A percentile compares a stretch with the other conserved stretches of the same genome.
phyloP scores from a whole-genome alignment of 352 stramenopile species.

The Pythium myriotylum region DNA sequence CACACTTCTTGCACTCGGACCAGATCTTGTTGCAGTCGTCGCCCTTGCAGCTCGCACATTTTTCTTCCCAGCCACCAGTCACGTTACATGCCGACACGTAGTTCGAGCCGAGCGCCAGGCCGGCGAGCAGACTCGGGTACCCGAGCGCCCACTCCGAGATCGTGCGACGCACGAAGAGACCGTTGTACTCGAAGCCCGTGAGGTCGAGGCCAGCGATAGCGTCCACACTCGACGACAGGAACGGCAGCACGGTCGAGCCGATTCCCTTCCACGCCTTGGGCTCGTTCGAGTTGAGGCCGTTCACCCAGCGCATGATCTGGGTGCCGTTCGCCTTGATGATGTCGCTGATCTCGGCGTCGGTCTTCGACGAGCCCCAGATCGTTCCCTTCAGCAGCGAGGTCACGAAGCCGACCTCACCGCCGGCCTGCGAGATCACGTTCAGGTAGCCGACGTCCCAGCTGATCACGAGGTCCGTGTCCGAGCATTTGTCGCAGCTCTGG shows the following conservation, averaged over 20 bases:
- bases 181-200: conserved; percentile 76
- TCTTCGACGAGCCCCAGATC: conserved; percentile 35
- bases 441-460: conserved; percentile 70
- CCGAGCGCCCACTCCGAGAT: conserved; percentile 69
- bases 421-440: conserved; percentile 61
- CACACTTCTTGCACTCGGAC: conserved; percentile 39
- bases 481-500: conserved; percentile 57
- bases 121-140: conserved; percentile 73
- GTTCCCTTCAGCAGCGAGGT: conserved; percentile 43
- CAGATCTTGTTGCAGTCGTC: conserved; percentile 35
- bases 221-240: conserved; percentile 33
- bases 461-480: conserved; percentile 56
- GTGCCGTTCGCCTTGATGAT: conserved; percentile 43
- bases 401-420: conserved; percentile 64
- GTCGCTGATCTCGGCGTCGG: conserved; percentile 22
- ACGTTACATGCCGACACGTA: conserved; percentile 50
- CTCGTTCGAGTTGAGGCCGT: conserved; percentile 79
- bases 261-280: conserved; percentile 65
- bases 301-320: conserved; percentile 76
- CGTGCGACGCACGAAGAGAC: conserved; percentile 59
- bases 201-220: conserved; percentile 49
- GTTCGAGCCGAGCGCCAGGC: conserved; percentile 54
- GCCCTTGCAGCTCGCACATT: conserved; percentile 43
- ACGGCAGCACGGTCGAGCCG: conserved; percentile 42
- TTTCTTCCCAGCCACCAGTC: conserved; percentile 40